A percentile compares a stretch with the other conserved stretches of the same genome.
These are phyloP conservation scores for Tubosaeta sp. DNA, from an alignment of 768 basidiomycete genomes.

Conservation along the genomic window DNA sequence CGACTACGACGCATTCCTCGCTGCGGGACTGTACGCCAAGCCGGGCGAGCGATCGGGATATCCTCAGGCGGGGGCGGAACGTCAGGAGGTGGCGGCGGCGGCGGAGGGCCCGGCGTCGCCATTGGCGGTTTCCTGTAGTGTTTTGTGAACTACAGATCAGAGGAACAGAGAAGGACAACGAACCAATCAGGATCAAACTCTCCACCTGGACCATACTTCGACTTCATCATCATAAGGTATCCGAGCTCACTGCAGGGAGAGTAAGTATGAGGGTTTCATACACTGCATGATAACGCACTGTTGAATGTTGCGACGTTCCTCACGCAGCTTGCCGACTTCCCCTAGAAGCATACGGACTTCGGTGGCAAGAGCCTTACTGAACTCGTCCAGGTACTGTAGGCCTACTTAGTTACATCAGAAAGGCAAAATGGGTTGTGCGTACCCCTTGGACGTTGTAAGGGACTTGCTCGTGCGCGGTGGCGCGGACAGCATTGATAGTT, in stretches of 20 bases:
- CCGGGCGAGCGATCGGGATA: conserved; percentile 45
- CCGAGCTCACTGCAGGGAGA: conserved; percentile 61
- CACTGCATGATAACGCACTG: conserved; percentile 49
- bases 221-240: conserved; percentile 60
- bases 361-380: conserved; percentile 76
- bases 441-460: conserved; percentile 84
- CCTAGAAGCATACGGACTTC: conserved; percentile 81
- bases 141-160: background rate
- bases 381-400: conserved; percentile 76
- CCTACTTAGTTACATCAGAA: conserved; percentile 3
- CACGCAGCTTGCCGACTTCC: conserved; percentile 80
- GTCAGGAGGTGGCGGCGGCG: conserved; percentile 43
- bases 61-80: conserved; percentile 43
- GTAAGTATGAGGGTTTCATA: conserved; percentile 4
- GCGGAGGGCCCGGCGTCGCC: conserved; percentile 31
- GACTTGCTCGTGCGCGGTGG: conserved; percentile 71
- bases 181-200: conserved; percentile 84
- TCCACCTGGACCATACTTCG: conserved; percentile 81
- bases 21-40: conserved; percentile 54
- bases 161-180: conserved; percentile 3
- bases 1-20: conserved; percentile 39
- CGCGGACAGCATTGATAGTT: conserved; percentile 60
- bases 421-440: conserved; percentile 24
- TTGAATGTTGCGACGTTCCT: conserved; percentile 73
- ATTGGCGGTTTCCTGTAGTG: conserved; percentile 44